Percentiles rank a stretch among this genome's conserved stretches.
Evolutionary conservation across 2,329 filamentous ascomycete species (phyloP).

Genomic region (Trichoderma hamatum): DNA sequence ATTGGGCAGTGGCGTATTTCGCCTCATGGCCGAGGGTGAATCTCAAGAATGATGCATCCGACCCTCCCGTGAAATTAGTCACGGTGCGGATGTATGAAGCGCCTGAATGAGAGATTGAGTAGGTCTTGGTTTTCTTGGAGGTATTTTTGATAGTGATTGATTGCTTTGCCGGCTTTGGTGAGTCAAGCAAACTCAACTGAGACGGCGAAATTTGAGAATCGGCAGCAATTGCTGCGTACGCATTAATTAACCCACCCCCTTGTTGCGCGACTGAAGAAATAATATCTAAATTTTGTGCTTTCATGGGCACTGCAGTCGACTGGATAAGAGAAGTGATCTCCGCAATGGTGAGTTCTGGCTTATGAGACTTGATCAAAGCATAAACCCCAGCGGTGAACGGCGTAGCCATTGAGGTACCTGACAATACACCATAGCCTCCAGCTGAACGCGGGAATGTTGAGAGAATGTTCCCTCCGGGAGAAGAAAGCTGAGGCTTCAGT

Average conservation of each 20-base stretch:
- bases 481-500: slow-evolving; percentile 57
- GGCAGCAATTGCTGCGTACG: slow-evolving; percentile 59
- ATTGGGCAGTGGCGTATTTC: not conserved
- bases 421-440: slow-evolving; percentile 55
- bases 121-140: not conserved
- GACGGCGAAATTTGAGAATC: slow-evolving; percentile 57
- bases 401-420: slow-evolving; percentile 63
- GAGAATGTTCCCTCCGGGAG: slow-evolving; percentile 60
- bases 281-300: slow-evolving; percentile 37
- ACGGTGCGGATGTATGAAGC: slow-evolving; percentile 5
- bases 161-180: slow-evolving; percentile 60
- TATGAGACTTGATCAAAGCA: slow-evolving; percentile 56
- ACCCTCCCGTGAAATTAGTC: slow-evolving; percentile 1
- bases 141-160: slow-evolving; percentile 58
- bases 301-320: slow-evolving; percentile 50
- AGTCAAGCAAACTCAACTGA: slow-evolving; percentile 53
- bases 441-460: slow-evolving; percentile 55
- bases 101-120: not conserved
- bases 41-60: not conserved
- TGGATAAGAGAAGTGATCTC: slow-evolving; percentile 54
- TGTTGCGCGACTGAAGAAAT: slow-evolving; percentile 62
- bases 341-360: slow-evolving; percentile 49
- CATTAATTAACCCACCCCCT: slow-evolving; percentile 62
- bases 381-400: slow-evolving; percentile 58
- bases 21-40: not conserved